Base-by-base conservation (phyloP, 75 land plant genomes). In the Ceratopteris richardii region DNA sequence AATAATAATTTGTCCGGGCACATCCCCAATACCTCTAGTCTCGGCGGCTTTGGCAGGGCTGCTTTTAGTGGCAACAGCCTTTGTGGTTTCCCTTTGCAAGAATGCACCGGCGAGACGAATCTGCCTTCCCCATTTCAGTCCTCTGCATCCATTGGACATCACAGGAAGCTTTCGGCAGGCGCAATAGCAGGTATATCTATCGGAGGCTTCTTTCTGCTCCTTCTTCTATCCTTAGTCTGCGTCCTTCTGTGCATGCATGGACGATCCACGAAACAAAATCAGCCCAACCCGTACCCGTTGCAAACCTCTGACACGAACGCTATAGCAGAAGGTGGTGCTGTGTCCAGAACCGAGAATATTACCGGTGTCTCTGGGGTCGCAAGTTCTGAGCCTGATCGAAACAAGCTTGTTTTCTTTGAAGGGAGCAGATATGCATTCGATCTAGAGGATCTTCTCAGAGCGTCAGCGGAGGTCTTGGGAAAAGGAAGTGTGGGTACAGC, bases 381-480 rank as follows among this genome's bases (percentile, higher is more conserved):
- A 12, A 40, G 69, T 0, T 71, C 58, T 14, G 18, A 48, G 82
- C 73, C 25, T 28, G 58, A 48, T 70, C 78, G 7, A 0, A 60
- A 24, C 57, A 78, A 58, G 72, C 72, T 82, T 16, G 81, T 83
- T 57, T 80, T 83, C 39, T 79, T 60, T 37, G 71, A 73, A 56
- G 78, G 44, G 53, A 69, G 19, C 61, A 66, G 53, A 29, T 39
- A 72, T 64, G 73, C 61, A 64, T 87, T 80, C 68, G 40, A 64
- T 13, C 30, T 85, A 68, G 89, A 85, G 55, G 89, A 88, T 46
- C 56, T 88, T 56, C 67, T 88, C 58, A 63, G 69, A 56, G 90
- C 94, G 17, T 85, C 94, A 37, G 94, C 89, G 28, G 94, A 88
- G 74, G 71, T 87, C 24, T 56, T 88, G 62, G 94, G 89, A 28